Evolutionary conservation across 1,139 yeast species (phyloP).

Genomic region (Saccharomyces hybrid): DNA sequence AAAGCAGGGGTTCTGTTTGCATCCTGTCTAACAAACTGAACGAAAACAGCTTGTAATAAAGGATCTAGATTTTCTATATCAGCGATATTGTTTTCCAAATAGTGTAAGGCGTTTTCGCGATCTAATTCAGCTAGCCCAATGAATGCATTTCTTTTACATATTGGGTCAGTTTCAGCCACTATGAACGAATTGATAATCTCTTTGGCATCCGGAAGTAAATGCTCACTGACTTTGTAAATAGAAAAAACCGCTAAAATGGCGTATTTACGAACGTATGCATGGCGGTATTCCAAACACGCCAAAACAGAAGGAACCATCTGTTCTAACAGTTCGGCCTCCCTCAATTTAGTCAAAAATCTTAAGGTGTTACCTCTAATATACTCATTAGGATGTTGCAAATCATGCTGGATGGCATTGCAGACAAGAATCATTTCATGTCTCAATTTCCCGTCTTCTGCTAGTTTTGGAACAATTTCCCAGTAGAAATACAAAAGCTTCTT

Average conservation of each 20-base stretch:
- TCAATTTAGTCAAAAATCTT: slow-evolving; percentile 82
- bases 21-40: slow-evolving; percentile 86
- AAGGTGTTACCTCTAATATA: slow-evolving; percentile 92
- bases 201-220: slow-evolving; percentile 90
- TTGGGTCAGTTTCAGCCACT: slow-evolving; percentile 79
- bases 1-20: slow-evolving; percentile 57
- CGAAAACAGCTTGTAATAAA: slow-evolving; percentile 77
- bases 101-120: slow-evolving; percentile 77
- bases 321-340: slow-evolving; percentile 89
- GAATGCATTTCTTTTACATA: slow-evolving; percentile 94
- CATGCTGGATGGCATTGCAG: slow-evolving; percentile 96
- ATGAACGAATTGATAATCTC: slow-evolving; percentile 71
- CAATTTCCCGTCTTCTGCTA: slow-evolving; percentile 80
- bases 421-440: slow-evolving; percentile 98
- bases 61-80: slow-evolving; percentile 70
- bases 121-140: slow-evolving; percentile 77
- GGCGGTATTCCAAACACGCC: slow-evolving; percentile 88
- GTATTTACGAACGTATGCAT: slow-evolving; percentile 95
- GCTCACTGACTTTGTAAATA: slow-evolving; percentile 74
- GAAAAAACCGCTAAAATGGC: slow-evolving; percentile 89
- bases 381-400: slow-evolving; percentile 96
- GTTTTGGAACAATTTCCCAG: slow-evolving; percentile 97
- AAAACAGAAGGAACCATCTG: slow-evolving; percentile 92
- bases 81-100: slow-evolving; percentile 63
- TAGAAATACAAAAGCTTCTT: slow-evolving; percentile 90